These are phyloP conservation scores for Mesembryanthemum crystallinum DNA, from an alignment of 148 eudicot species.

Conservation along the genomic window DNA sequence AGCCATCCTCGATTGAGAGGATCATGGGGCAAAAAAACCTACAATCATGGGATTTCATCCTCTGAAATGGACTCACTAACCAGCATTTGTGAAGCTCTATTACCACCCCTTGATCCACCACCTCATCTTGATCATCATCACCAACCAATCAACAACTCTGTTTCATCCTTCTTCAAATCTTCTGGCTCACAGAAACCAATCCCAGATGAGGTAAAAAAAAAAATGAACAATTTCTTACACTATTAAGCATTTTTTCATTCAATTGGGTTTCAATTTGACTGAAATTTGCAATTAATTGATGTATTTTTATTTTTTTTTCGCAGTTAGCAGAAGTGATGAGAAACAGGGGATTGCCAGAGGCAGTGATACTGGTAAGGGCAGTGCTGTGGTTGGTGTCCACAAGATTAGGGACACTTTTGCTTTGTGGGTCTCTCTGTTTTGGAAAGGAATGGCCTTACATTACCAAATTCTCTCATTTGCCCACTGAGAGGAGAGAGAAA, in stretches of 20 bases:
- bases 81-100: constrained; percentile 51
- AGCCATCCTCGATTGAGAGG: constrained; percentile 56
- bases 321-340: constrained; percentile 43
- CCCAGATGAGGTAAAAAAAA: constrained; percentile 51
- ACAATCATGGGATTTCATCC: constrained; percentile 44
- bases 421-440: constrained; percentile 53
- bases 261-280: no score
- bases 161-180: constrained; percentile 41
- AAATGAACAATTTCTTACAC: neutral
- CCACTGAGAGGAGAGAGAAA: constrained; percentile 50
- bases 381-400: constrained; percentile 48
- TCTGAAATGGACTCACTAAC: constrained; percentile 44
- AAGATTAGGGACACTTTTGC: constrained; percentile 59
- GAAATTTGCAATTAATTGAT: neutral
- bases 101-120: constrained; percentile 46
- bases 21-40: constrained; percentile 46
- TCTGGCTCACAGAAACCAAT: constrained; percentile 53
- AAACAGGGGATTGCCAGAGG: constrained; percentile 45
- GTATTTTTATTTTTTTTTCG: neutral
- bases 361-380: constrained; percentile 36
- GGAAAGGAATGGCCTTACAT: constrained; percentile 58
- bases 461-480: constrained; percentile 43
- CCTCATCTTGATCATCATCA: constrained; percentile 13
- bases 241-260: no score
- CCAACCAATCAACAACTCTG: constrained; percentile 19